Percentiles rank a stretch among this genome's conserved stretches.
These are phyloP conservation scores for Phytopythium mirpurense DNA, from an alignment of 352 stramenopile species.

Conservation along the genomic window DNA sequence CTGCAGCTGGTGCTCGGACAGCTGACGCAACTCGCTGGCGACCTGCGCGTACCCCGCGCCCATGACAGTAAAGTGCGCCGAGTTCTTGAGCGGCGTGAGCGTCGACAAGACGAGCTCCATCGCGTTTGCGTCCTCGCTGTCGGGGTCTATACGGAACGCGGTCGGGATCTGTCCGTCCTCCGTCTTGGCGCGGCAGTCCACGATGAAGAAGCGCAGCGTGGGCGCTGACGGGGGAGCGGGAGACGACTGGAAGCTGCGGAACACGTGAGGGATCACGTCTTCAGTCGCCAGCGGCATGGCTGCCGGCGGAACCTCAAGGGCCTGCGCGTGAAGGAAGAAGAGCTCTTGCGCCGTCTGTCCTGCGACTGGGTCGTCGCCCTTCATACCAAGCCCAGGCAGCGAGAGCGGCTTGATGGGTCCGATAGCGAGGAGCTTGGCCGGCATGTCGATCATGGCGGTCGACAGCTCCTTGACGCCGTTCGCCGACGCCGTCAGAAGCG, in stretches of 20 bases:
- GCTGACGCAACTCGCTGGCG: slow-evolving; percentile 45
- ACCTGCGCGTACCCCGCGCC: slow-evolving; percentile 70
- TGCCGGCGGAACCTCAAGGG: slow-evolving; percentile 37
- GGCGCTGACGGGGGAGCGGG: slow-evolving; percentile 15
- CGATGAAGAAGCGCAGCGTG: slow-evolving; percentile 65
- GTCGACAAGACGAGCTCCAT: slow-evolving; percentile 67
- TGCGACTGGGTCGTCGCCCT: slow-evolving; percentile 19
- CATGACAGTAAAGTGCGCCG: slow-evolving; percentile 77
- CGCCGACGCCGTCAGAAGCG: slow-evolving; percentile 56
- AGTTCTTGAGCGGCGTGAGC: slow-evolving; percentile 52
- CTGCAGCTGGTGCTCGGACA: slow-evolving; percentile 14
- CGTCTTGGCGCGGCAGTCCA: slow-evolving; percentile 59
- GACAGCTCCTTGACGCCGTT: slow-evolving; percentile 61
- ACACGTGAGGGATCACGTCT: slow-evolving; percentile 67
- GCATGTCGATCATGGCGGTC: slow-evolving; percentile 69
- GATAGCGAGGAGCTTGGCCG: slow-evolving; percentile 50
- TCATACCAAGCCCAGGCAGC: slow-evolving; percentile 4
- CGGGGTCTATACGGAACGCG: slow-evolving; percentile 71
- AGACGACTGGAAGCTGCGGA: slow-evolving; percentile 56
- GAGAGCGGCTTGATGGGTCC: slow-evolving; percentile 29
- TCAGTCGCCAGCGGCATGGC: slow-evolving; percentile 48
- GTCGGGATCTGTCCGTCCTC: slow-evolving; percentile 57
- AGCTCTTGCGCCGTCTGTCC: slow-evolving; percentile 29
- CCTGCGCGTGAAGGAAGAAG: slow-evolving; percentile 56
- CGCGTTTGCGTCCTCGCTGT: slow-evolving; percentile 43